These are phyloP conservation scores for Dendrocalamus sinicus DNA, from an alignment of 176 grass and related monocot species.

Conservation along the genomic window DNA sequence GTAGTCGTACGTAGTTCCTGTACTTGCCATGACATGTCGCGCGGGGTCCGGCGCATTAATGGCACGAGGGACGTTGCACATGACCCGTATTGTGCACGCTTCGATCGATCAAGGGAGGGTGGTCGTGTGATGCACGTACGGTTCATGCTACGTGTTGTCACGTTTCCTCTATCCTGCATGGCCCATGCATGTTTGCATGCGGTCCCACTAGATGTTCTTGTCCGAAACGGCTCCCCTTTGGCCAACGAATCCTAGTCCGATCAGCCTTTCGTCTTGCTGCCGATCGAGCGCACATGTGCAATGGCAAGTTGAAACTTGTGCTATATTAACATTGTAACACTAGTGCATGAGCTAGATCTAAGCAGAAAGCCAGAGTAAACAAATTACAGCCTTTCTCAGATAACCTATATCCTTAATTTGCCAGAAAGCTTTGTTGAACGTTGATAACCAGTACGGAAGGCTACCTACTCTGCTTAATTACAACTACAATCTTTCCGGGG, in stretches of 20 bases:
- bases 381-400: neutral
- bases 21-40: slow-evolving; percentile 36
- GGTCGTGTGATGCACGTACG: neutral
- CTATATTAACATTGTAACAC: neutral
- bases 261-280: neutral
- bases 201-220: slow-evolving; percentile 8
- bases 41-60: slow-evolving; percentile 44
- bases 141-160: slow-evolving; percentile 29
- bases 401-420: slow-evolving; percentile 22
- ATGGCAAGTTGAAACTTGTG: neutral
- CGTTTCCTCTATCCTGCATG: slow-evolving; percentile 47
- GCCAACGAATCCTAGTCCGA: neutral
- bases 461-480: slow-evolving; percentile 45
- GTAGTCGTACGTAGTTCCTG: neutral
- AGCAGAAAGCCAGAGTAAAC: neutral
- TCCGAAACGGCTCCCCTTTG: neutral
- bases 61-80: slow-evolving; percentile 38
- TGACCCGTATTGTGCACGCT: slow-evolving; percentile 51
- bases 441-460: slow-evolving; percentile 31
- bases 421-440: slow-evolving; percentile 35
- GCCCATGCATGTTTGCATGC: slow-evolving; percentile 39
- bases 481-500: slow-evolving; percentile 32
- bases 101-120: neutral
- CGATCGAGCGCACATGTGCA: neutral
- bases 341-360: neutral